Base-by-base conservation (phyloP, 805 yeast species). In the Dipodascus albidus region DNA sequence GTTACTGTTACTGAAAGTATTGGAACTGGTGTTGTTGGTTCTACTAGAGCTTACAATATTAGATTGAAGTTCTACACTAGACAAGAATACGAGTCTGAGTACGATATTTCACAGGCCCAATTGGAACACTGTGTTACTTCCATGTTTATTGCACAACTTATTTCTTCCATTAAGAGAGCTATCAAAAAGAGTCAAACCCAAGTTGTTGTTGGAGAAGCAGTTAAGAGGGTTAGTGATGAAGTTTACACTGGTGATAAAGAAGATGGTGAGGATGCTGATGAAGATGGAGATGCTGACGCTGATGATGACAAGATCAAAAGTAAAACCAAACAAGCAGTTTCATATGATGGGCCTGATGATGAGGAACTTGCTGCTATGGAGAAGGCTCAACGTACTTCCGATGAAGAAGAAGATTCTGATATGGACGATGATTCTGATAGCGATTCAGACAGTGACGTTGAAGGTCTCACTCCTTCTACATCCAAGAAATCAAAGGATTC, bases 281-380 rank as follows among this genome's bases (percentile, higher is more conserved):
- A 68, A n/a, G 69, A 65, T 35, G 67, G 62, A 24, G 81, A 71
- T 31, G 84, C 77, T 54, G 87, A 81, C 52, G 82, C 75, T 51
- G 77, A 75, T 49, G 84, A 81, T 58, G 87, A 79, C 56, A 80
- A 76, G 62, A 70, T 76, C 55, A 78, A 74, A 58, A 71, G 76
- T 52, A 83, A 83, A 60, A 74, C 82, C 41, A 87, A 88, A 62
- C 96, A 90, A 71, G 82, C 95, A 17, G 91, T 86, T 42, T 88
- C 96, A 1, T 88, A 88, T 62, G 98, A 90, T 58, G 96, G 81
- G 15, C 96, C 96, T 33, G 98, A 90, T 70, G 97, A 90, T 58
- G 98, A 88, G 27, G 97, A 90, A 65, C 74, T 87, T 56, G 97
- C 88, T 67, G 86, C 87, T 51, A 86, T 87, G 90, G 82, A 82